A percentile compares a stretch with the other conserved stretches of the same genome.
These are phyloP conservation scores for Mesotaenium endlicherianum DNA, from an alignment of 139 green algal genomes.

Conservation along the genomic window DNA sequence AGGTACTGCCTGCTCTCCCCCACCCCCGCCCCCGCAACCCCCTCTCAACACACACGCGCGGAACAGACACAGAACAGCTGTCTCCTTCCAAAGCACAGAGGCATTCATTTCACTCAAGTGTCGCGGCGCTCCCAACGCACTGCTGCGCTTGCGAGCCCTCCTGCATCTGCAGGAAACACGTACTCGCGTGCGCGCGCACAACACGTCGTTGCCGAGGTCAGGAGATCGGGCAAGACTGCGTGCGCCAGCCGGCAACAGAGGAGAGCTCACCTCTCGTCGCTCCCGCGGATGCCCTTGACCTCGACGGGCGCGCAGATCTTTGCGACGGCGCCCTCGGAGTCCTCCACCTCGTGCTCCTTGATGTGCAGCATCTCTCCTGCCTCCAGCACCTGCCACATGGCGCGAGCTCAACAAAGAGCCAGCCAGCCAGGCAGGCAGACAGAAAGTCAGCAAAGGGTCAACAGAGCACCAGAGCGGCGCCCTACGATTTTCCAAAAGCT, in stretches of 20 bases:
- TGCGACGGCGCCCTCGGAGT: conserved; percentile 33
- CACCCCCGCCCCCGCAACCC: background rate
- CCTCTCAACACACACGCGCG: too few species aligned
- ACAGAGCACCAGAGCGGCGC: background rate
- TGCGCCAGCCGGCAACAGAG: background rate
- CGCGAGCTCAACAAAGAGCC: background rate
- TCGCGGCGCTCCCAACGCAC: too few species aligned
- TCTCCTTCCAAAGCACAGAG: too few species aligned
- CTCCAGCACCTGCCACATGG: conserved; percentile 33
- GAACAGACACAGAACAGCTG: too few species aligned
- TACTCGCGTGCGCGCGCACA: too few species aligned
- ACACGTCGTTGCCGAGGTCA: too few species aligned
- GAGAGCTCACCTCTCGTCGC: conserved; percentile 30
- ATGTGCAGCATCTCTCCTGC: conserved; percentile 37
- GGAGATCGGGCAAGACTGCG: too few species aligned
- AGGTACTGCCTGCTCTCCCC: conserved; percentile 36
- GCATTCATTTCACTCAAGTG: too few species aligned
- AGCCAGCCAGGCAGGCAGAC: background rate
- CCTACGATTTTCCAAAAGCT: too few species aligned
- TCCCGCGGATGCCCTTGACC: conserved; percentile 35
- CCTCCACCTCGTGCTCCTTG: conserved; percentile 44
- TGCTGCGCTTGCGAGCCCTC: too few species aligned
- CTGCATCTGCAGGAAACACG: too few species aligned
- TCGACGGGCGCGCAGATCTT: conserved; percentile 35
- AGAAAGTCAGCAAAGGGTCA: background rate